Conservation (phyloP, 768 basidiomycete species). For the Amylocystis lapponica region DNA sequence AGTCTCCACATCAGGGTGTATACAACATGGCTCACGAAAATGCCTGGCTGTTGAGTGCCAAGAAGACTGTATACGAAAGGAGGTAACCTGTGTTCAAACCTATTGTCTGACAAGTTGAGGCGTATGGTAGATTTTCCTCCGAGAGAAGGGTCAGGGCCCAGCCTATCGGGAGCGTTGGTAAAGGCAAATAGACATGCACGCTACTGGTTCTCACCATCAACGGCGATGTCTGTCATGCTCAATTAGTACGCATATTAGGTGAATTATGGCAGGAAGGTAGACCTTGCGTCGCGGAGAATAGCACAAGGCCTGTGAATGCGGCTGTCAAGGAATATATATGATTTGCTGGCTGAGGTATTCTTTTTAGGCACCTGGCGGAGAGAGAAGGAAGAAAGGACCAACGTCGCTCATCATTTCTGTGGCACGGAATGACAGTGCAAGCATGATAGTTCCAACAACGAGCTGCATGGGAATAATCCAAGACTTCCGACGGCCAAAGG, state of each 20-base stretch:
- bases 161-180: slow-evolving; percentile 33
- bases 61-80: slow-evolving; percentile 93
- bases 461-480: slow-evolving; percentile 99
- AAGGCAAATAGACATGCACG: slow-evolving; percentile 31
- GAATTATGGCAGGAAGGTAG: slow-evolving; percentile 12
- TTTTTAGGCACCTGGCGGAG: slow-evolving; percentile 9
- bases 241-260: slow-evolving; percentile 11
- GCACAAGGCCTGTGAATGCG: slow-evolving; percentile 84
- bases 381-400: slow-evolving; percentile 16
- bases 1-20: neutral
- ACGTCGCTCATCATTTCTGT: slow-evolving; percentile 78
- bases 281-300: slow-evolving; percentile 98
- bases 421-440: slow-evolving; percentile 70
- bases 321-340: slow-evolving; percentile 73
- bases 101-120: slow-evolving; percentile 97
- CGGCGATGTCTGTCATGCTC: slow-evolving; percentile 75
- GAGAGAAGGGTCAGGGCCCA: slow-evolving; percentile 86
- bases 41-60: slow-evolving; percentile 92
- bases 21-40: slow-evolving; percentile 57
- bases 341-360: slow-evolving; percentile 58
- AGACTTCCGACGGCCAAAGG: slow-evolving; percentile 90
- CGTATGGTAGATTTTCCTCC: slow-evolving; percentile 90
- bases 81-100: slow-evolving; percentile 96
- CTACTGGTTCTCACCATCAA: slow-evolving; percentile 65
- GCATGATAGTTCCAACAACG: slow-evolving; percentile 79